Evolutionary conservation across 495 filamentous ascomycete species (phyloP), one percentile per base, ranked within the genome.

Genomic region (Elaphomyces granulatus): DNA sequence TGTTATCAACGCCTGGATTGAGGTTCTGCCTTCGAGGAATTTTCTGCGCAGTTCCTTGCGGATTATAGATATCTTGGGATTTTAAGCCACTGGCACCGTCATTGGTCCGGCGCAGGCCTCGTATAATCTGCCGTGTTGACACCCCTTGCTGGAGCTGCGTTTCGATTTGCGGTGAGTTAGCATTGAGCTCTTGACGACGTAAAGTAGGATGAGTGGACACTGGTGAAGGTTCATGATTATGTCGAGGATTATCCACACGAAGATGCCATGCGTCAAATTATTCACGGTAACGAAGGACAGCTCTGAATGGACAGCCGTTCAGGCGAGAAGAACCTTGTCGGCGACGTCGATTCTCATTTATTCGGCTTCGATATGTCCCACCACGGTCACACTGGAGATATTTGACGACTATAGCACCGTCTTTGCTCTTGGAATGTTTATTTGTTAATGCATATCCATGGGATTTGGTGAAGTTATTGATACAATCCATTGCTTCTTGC

Each of bases 11-110:
- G 34, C 34, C 15, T 37, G 34, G 34, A 37, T 37, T 16, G 15
- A n/a, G 16, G 15, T 37, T 37, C 20, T 16, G 16, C 34, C 34
- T 20, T 37, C 23, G 12, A 37, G 15, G 15, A 37, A 20, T 20
- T 37, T 37, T 37, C 16, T 16, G 14, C 34, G 34, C 20, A 20
- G 14, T 3, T 16, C 16, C 15, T 12, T 20, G 15, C 15, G 15
- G 20, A 37, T 37, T 37, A 19, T 37, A 30, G 15, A 31, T 32
- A 21, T 51, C 47, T 30, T 33, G 34, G 30, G 44, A 47, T 12
- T 28, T 28, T 12, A 28, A 28, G 23, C 12, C 12, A n/a, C n/a
- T n/a, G n/a, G n/a, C n/a, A 28, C 23, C 23, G 6, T 12, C 12
- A 6, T 28, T 12, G 23, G 23, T 28, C 23, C 23, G 23, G 12